phyloP scores from a whole-genome alignment of 805 yeast species.

The Nakazawaea sp. region DNA sequence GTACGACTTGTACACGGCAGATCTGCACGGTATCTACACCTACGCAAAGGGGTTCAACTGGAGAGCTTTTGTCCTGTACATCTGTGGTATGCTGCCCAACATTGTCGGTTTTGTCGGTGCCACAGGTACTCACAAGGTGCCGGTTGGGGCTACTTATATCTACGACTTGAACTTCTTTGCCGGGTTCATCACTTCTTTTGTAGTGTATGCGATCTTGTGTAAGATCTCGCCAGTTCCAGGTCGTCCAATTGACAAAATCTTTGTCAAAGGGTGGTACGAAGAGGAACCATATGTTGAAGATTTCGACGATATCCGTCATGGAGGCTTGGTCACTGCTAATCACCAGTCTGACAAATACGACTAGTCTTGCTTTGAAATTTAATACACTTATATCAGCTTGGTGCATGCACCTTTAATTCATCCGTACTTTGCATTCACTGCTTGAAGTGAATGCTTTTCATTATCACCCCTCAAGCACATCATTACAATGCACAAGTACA shows the following conservation, averaged over 20 bases:
- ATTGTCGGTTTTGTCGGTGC: constrained; percentile 87
- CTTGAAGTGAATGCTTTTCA: too few relatives aligned
- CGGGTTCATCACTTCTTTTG: constrained; percentile 59
- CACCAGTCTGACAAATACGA: background rate
- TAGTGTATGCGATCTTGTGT: constrained; percentile 47
- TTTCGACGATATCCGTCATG: constrained; percentile 32
- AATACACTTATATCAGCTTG: too few relatives aligned
- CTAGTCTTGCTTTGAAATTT: too few relatives aligned
- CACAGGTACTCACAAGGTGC: constrained; percentile 61
- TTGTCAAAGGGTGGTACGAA: constrained; percentile 58
- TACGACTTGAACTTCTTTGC: constrained; percentile 71
- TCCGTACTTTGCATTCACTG: too few relatives aligned
- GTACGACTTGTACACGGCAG: constrained; percentile 54
- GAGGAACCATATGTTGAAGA: constrained; percentile 59
- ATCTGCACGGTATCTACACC: constrained; percentile 41
- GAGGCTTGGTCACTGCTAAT: constrained; percentile 8
- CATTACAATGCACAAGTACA: too few relatives aligned
- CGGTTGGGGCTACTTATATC: constrained; percentile 68
- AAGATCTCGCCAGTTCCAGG: constrained; percentile 44
- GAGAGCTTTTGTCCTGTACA: constrained; percentile 78
- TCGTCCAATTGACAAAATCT: constrained; percentile 29
- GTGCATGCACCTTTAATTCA: too few relatives aligned
- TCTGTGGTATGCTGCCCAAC: constrained; percentile 76
- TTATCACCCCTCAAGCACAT: too few relatives aligned
- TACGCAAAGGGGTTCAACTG: constrained; percentile 69